Evolutionary conservation across 495 filamentous ascomycete species (phyloP).

Genomic region (Darksidea phi): DNA sequence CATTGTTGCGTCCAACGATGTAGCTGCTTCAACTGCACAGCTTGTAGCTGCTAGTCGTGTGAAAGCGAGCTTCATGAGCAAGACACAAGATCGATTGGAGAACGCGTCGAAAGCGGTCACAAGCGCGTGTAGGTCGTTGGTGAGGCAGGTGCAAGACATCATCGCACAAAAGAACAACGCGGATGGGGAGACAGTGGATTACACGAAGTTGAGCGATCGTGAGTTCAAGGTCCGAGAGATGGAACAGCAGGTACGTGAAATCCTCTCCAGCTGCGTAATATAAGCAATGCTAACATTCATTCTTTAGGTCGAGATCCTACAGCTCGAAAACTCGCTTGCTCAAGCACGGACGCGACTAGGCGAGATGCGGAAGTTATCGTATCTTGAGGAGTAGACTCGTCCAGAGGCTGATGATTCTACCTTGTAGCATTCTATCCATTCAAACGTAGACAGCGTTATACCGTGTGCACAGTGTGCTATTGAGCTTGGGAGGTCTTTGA

Average conservation of each 20-base stretch:
- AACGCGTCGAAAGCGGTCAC: slow-evolving; percentile 90
- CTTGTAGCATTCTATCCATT: too few species aligned
- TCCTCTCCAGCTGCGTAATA: slow-evolving; percentile 1
- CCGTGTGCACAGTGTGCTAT: too few species aligned
- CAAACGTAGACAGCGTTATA: too few species aligned
- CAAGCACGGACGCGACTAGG: slow-evolving; percentile 79
- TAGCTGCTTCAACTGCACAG: slow-evolving; percentile 92
- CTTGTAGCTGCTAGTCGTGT: slow-evolving; percentile 93
- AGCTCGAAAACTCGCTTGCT: slow-evolving; percentile 86
- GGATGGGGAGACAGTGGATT: slow-evolving; percentile 81
- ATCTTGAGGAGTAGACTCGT: slow-evolving; percentile 69
- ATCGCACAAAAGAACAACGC: slow-evolving; percentile 81
- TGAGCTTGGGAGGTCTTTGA: too few species aligned
- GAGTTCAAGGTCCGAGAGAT: slow-evolving; percentile 99
- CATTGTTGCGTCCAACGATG: slow-evolving; percentile 95
- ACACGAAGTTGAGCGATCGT: slow-evolving; percentile 78
- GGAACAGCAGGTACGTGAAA: slow-evolving; percentile 89
- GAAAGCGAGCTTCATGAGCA: slow-evolving; percentile 97
- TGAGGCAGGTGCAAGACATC: slow-evolving; percentile 90
- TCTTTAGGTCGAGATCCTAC: slow-evolving; percentile 86
- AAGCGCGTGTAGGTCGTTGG: slow-evolving; percentile 78
- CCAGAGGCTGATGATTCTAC: too few species aligned
- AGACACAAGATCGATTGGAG: slow-evolving; percentile 89
- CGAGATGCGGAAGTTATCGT: slow-evolving; percentile 98
- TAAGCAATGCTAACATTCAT: slow-evolving; percentile 6